Evolutionary conservation across 1,139 yeast species (phyloP).

Genomic region (Petasospora rhodanensis): DNA sequence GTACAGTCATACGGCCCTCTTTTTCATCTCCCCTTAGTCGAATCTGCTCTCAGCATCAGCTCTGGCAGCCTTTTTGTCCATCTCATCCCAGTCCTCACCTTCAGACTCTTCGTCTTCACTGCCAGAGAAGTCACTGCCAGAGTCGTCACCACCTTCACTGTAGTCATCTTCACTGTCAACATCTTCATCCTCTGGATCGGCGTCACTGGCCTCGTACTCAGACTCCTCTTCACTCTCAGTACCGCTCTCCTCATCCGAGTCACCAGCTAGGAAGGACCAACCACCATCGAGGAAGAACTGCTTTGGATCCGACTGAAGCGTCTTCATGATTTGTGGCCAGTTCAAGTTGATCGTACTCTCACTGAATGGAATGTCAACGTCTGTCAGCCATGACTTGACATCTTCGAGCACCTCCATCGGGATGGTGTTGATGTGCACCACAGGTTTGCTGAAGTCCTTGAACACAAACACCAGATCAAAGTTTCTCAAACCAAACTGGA

Average conservation of each 20-base stretch:
- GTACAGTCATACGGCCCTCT: too few relatives aligned
- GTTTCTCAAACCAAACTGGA: slow-evolving; percentile 93
- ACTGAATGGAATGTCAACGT: slow-evolving; percentile 90
- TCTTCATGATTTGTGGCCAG: slow-evolving; percentile 95
- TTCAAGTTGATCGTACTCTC: slow-evolving; percentile 95
- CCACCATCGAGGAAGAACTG: slow-evolving; percentile 94
- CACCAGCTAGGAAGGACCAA: slow-evolving; percentile 85
- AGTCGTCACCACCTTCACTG: slow-evolving; percentile 36
- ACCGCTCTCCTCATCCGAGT: slow-evolving; percentile 59
- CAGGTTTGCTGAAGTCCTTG: slow-evolving; percentile 84
- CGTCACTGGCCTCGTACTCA: slow-evolving; percentile 41
- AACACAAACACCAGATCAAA: slow-evolving; percentile 94
- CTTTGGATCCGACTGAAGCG: slow-evolving; percentile 87
- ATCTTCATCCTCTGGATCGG: slow-evolving; percentile 73
- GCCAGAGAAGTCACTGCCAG: slow-evolving; percentile 46
- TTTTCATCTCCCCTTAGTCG: too few relatives aligned
- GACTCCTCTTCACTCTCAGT: slow-evolving; percentile 39
- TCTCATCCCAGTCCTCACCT: slow-evolving; percentile 73
- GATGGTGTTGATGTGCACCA: slow-evolving; percentile 88
- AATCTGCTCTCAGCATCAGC: slow-evolving; percentile 19
- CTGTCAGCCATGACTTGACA: slow-evolving; percentile 93
- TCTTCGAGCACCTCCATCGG: slow-evolving; percentile 92
- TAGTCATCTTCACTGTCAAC: slow-evolving; percentile 49
- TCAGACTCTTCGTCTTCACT: slow-evolving; percentile 45
- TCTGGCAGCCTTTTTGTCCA: slow-evolving; percentile 61